Evolutionary conservation across 495 filamentous ascomycete genomes (phyloP).

Genomic region (Penicillium robsamsonii): DNA sequence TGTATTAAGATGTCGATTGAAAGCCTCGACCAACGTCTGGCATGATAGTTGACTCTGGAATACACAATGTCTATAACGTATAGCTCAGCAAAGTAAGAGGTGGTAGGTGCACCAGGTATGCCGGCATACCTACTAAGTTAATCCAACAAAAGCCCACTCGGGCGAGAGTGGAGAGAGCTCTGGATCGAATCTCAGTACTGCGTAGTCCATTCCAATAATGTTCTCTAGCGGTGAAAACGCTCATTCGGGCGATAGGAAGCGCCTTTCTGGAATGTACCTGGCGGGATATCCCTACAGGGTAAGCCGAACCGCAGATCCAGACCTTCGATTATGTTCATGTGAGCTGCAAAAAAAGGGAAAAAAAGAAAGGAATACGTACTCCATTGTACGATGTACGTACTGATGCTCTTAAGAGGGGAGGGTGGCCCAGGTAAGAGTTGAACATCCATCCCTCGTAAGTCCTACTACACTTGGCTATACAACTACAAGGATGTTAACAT

Average conservation of each 20-base stretch:
- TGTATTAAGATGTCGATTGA: no score
- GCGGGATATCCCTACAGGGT: constrained; percentile 38
- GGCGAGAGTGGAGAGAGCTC: constrained; percentile 12
- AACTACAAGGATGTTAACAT: neutral
- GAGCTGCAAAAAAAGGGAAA: constrained; percentile 11
- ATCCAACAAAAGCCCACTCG: constrained; percentile 5
- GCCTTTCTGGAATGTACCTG: constrained; percentile 16
- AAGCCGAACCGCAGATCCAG: constrained; percentile 37
- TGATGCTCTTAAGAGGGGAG: constrained; percentile 3
- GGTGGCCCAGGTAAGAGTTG: neutral
- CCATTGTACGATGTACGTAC: neutral
- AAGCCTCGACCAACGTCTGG: no score
- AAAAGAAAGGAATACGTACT: neutral
- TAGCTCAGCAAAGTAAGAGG: constrained; percentile 6
- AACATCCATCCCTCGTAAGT: neutral
- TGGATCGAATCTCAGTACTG: neutral
- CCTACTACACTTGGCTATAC: neutral
- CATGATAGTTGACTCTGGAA: no score
- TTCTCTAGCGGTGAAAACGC: constrained; percentile 11
- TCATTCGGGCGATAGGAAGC: constrained; percentile 21
- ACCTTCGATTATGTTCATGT: constrained; percentile 19
- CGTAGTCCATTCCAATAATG: neutral
- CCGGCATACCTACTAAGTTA: constrained; percentile 13
- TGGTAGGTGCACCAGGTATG: constrained; percentile 3
- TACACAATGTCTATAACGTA: neutral